Conservation (phyloP, 257 asterid genomes). For the Solanum lycopersicoides region DNA sequence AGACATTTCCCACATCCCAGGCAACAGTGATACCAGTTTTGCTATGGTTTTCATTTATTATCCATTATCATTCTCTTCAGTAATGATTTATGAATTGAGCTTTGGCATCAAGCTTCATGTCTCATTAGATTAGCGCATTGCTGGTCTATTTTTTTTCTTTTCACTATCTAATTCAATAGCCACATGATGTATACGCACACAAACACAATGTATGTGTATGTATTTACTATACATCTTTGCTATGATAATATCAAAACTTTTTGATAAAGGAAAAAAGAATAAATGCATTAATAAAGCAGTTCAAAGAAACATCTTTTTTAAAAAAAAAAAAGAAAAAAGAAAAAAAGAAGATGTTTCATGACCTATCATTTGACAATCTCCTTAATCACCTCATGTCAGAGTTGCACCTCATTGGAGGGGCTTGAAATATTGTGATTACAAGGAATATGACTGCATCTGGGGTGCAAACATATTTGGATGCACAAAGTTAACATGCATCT, state of each 20-base stretch:
- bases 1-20: neutral
- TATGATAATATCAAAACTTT: neutral
- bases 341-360: too few species aligned
- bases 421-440: neutral
- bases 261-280: neutral
- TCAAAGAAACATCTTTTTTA: neutral
- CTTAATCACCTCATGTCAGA: neutral
- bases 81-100: neutral
- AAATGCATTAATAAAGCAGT: slow-evolving; percentile 7
- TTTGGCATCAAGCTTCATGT: neutral
- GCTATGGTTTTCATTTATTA: neutral
- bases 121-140: neutral
- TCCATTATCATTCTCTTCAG: neutral
- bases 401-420: neutral
- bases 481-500: neutral
- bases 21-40: neutral
- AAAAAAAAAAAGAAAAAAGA: too few species aligned
- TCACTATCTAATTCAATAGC: neutral
- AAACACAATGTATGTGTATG: neutral
- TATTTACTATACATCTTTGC: neutral
- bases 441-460: neutral
- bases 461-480: neutral
- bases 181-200: neutral
- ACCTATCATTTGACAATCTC: neutral
- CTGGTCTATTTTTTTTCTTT: neutral